A percentile compares a stretch with the other conserved stretches of the same genome.
Conservation (phyloP, 2,329 filamentous ascomycete species). For the Microsporum audouinii region DNA sequence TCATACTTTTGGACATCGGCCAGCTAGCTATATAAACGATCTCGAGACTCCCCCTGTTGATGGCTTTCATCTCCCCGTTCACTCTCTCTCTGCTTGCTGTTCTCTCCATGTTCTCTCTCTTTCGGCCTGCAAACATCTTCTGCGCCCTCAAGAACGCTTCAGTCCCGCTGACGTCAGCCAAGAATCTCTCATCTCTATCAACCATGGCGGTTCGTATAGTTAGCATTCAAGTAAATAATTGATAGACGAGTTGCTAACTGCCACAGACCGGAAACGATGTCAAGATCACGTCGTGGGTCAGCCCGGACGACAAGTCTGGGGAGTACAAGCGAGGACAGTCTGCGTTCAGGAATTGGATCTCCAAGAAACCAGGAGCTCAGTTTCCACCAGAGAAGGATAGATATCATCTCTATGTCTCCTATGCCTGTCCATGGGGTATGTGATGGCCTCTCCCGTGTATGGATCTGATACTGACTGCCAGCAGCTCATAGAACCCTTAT, state of each 20-base stretch:
- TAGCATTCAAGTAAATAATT: background rate
- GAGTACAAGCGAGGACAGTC: slow-evolving; percentile 87
- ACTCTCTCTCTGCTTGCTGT: background rate
- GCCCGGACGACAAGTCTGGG: slow-evolving; percentile 62
- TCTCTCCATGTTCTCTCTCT: background rate
- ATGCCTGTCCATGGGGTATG: slow-evolving; percentile 78
- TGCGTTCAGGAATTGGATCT: slow-evolving; percentile 71
- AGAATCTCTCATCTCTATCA: slow-evolving; percentile 1
- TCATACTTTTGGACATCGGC: background rate
- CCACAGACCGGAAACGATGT: slow-evolving; percentile 22
- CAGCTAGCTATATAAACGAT: background rate
- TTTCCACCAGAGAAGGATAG: slow-evolving; percentile 78
- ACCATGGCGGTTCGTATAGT: slow-evolving; percentile 11
- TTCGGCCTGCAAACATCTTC: slow-evolving; percentile 4
- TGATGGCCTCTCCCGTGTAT: slow-evolving; percentile 4
- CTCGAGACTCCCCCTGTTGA: background rate
- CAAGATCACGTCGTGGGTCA: slow-evolving; percentile 73
- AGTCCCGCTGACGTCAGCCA: slow-evolving; percentile 11
- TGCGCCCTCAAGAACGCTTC: background rate
- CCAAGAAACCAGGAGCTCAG: slow-evolving; percentile 55
- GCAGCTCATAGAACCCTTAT: slow-evolving; percentile 76
- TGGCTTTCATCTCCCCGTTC: background rate
- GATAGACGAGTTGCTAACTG: background rate
- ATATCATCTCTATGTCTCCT: slow-evolving; percentile 91
- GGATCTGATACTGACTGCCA: slow-evolving; percentile 5